Evolutionary conservation across 495 filamentous ascomycete genomes (phyloP).

Genomic region (Filosporella fistucella): DNA sequence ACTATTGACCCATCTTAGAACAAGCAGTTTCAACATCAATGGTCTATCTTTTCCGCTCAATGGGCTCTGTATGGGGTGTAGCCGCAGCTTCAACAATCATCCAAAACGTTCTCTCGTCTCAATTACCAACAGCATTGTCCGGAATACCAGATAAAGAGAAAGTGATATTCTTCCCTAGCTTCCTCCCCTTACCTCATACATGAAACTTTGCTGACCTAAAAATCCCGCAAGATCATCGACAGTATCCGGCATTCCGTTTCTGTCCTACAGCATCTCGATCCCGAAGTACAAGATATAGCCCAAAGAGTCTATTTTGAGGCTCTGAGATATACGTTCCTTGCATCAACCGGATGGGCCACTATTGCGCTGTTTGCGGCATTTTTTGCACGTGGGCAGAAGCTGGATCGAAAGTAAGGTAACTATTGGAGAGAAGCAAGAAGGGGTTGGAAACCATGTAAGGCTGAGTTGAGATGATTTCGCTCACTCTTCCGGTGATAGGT

Average conservation of each 20-base stretch:
- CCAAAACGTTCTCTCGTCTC: constrained; percentile 61
- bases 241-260: constrained; percentile 59
- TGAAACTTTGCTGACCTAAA: not conserved
- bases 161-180: constrained; percentile 45
- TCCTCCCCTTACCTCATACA: not conserved
- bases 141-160: constrained; percentile 62
- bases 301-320: constrained; percentile 56
- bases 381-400: constrained; percentile 7
- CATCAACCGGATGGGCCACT: constrained; percentile 45
- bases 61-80: constrained; percentile 74
- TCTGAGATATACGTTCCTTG: constrained; percentile 48
- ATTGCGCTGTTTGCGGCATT: constrained; percentile 43
- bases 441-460: too few relatives aligned
- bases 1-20: too few relatives aligned
- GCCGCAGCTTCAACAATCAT: constrained; percentile 67
- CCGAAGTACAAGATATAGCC: constrained; percentile 54
- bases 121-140: constrained; percentile 54
- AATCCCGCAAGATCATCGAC: constrained; percentile 48
- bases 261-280: constrained; percentile 46
- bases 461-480: too few relatives aligned
- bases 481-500: too few relatives aligned
- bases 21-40: constrained; percentile 80
- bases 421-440: too few relatives aligned
- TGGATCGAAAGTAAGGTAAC: constrained; percentile 6
- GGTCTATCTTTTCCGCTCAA: constrained; percentile 79